Base-by-base conservation (phyloP, 306 rosid genomes). In the Lathyrus aphaca region DNA sequence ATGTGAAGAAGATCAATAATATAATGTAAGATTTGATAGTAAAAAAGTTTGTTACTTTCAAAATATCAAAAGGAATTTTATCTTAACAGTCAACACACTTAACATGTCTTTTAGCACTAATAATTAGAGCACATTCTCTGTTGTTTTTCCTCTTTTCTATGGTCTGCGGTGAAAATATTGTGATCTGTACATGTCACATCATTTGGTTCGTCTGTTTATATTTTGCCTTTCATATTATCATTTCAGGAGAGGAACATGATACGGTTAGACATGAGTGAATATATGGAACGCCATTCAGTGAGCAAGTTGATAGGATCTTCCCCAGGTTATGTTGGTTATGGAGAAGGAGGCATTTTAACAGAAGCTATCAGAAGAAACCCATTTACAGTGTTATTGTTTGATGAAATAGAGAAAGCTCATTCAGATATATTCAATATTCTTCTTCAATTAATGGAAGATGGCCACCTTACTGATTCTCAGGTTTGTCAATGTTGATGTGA, bases 321-420 rank as follows among this genome's bases (percentile, higher is more conserved):
- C 27, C 98, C 98, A 7, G 98, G 96, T 64, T 92, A 89, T 88
- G 83, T 88, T 76, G 95, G 96, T 74, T 92, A 80, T 72, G 98
- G 96, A 61, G 92, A 88, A 39, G 98, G 98, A 23, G 96, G 98
- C 40, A 64, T 86, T 63, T 82, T 92, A 71, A 88, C 98, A 0
- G 98, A 92, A 86, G 96, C 98, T 77, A 86, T 92, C 66, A 80
- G 98, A 83, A 86, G 88, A 83, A 85, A 82, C 57, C 98, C 98
- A 1, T 88, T 83, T 70, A 86, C 98, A 4, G 74, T 92, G 70
- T 73, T 92, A 37, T 77, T 92, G 80, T 89, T 92, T 38, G 98
- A 92, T 45, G 98, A 92, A 82, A 92, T 92, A 58, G 98, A 92
- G 85, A 92, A 92, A 75, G 96, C 98, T 69, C 98, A 92, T 80